Evolutionary conservation across 768 basidiomycete species (phyloP), one percentile per base, ranked within the genome.

Genomic region (Obba rivulosa): DNA sequence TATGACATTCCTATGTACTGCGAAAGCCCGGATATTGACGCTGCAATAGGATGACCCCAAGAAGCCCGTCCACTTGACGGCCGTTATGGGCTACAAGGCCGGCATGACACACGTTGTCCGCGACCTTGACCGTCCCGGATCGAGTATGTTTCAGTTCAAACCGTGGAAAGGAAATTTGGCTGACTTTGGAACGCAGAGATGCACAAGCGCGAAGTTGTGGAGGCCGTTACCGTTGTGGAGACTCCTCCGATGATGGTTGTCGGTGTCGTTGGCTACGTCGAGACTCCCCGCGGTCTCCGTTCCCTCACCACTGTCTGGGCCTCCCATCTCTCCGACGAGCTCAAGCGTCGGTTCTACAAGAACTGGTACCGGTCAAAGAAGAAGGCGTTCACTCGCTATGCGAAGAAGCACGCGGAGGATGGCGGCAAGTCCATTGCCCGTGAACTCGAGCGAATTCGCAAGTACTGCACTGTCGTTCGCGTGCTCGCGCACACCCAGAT

Each of bases 331-430:
- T 94, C 92, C 34, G 96, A 97, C 69, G 94, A 97, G 69, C 68
- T 98, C 69, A 99, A 95, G 75, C 91, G 96, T 65, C 84, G 96
- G 61, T 97, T 99, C 86, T 97, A 98, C 87, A 94, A 93, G 81
- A 96, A 95, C 82, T 97, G 95, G 94, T 98, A 98, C 80, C 86
- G 91, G 60, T 95, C 92, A 43, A 99, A 99, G 89, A 98, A 98
- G 83, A 99, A 99, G 85, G 96, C 96, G 35, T 99, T 98, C 83
- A 99, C 96, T 64, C 92, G 92, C 67, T 99, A 99, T 72, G 94
- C 96, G 69, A 96, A 96, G 85, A 98, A 95, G 77, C 87, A 95
- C 69, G 88, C 94, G 50, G 95, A 97, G 69, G 88, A 93, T 64
- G 80, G 81, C 58, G 92, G 92, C 67, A 92, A 92, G 72, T 89